These are phyloP conservation scores for Aspergillus carlsbadensis DNA, from an alignment of 495 filamentous ascomycete species.

Conservation along the genomic window DNA sequence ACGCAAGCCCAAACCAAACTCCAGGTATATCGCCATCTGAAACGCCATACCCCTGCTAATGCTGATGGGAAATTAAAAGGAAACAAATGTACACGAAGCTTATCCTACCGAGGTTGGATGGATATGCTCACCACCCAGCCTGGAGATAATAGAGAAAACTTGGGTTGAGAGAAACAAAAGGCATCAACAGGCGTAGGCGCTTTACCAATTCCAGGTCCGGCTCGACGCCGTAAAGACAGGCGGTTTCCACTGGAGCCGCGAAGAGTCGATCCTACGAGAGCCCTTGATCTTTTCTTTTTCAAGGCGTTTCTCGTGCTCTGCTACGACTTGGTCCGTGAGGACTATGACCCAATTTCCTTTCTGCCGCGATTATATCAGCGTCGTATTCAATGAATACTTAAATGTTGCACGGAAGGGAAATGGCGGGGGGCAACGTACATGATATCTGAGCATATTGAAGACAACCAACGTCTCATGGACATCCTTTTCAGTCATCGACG, in stretches of 20 bases:
- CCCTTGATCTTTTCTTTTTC: constrained; percentile 75
- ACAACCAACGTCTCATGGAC: constrained; percentile 91
- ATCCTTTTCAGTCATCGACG: constrained; percentile 93
- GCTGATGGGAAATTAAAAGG: not conserved
- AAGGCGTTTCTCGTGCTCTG: constrained; percentile 67
- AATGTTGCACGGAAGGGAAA: not conserved
- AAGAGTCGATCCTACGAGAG: constrained; percentile 74
- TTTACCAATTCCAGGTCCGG: constrained; percentile 93
- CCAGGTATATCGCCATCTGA: constrained; percentile 5
- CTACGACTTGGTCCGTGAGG: constrained; percentile 75
- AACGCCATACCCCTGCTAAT: constrained; percentile 9
- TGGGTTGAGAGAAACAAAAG: not conserved
- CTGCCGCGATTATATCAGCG: constrained; percentile 36
- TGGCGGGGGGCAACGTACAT: constrained; percentile 44
- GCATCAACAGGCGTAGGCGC: too few species aligned
- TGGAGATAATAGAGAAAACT: not conserved
- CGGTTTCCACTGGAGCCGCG: constrained; percentile 88
- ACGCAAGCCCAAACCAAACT: not conserved
- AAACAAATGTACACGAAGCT: not conserved
- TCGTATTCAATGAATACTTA: not conserved
- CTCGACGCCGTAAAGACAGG: constrained; percentile 87
- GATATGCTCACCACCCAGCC: too few species aligned
- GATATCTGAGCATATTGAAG: constrained; percentile 90
- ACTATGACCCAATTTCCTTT: constrained; percentile 93
- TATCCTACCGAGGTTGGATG: not conserved